These are phyloP conservation scores for Psilocybe azurescens DNA, from an alignment of 768 basidiomycete genomes.

Conservation along the genomic window DNA sequence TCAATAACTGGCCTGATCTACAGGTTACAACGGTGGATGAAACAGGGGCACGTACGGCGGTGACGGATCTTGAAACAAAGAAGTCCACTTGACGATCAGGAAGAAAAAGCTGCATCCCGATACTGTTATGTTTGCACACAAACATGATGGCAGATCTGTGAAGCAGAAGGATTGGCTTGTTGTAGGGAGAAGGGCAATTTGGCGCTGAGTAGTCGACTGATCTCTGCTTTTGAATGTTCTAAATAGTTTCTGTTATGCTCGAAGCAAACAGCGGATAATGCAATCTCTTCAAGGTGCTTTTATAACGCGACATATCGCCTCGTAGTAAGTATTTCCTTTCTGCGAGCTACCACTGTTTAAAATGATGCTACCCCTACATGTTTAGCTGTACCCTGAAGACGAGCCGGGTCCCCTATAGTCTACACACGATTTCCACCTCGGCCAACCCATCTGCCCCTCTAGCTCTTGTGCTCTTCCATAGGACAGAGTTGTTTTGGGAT, in stretches of 20 bases:
- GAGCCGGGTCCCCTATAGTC: constrained; percentile 20
- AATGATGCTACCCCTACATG: too few relatives aligned
- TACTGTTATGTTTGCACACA: constrained; percentile 27
- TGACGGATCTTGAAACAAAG: constrained; percentile 24
- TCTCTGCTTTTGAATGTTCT: too few relatives aligned
- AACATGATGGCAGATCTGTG: constrained; percentile 21
- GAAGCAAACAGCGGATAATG: constrained; percentile 17
- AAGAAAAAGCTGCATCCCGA: constrained; percentile 24
- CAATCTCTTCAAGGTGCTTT: constrained; percentile 15
- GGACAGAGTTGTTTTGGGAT: constrained; percentile 18
- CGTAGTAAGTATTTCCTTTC: constrained; percentile 14
- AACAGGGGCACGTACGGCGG: constrained; percentile 21
- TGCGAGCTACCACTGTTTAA: neutral
- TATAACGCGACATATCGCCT: constrained; percentile 17
- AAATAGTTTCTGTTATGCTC: too few relatives aligned
- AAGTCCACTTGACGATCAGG: constrained; percentile 24
- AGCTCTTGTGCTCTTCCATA: constrained; percentile 16
- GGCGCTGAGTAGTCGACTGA: constrained; percentile 14
- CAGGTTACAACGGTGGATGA: constrained; percentile 25
- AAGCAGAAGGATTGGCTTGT: constrained; percentile 30
- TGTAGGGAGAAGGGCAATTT: constrained; percentile 14
- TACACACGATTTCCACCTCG: constrained; percentile 13
- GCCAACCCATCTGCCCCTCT: constrained; percentile 2
- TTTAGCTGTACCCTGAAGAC: constrained; percentile 19
- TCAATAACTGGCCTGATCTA: constrained; percentile 23